Evolutionary conservation across 352 stramenopile genomes (phyloP).

Genomic region (Phytophthora capsici): DNA sequence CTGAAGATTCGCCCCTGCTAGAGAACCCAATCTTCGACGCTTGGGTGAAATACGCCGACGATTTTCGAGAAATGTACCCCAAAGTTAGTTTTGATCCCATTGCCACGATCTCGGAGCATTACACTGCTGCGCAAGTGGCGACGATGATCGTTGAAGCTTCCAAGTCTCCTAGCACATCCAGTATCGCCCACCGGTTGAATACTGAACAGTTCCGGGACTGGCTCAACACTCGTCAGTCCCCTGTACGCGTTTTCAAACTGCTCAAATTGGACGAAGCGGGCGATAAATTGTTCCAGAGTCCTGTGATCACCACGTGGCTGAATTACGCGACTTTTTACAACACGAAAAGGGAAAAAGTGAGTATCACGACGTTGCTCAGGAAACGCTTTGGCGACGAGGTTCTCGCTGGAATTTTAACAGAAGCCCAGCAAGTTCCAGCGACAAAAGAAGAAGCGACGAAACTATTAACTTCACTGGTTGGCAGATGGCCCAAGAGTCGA

Average conservation of each 20-base stretch:
- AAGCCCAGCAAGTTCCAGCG: neutral
- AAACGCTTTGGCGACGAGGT: neutral
- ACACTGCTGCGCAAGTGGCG: neutral
- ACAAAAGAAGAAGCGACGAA: neutral
- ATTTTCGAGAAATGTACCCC: constrained; percentile 15
- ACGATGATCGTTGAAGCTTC: constrained; percentile 12
- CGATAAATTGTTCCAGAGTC: neutral
- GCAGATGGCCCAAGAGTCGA: neutral
- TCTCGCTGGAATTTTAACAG: neutral
- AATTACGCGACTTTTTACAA: constrained; percentile 5
- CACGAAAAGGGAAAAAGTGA: neutral
- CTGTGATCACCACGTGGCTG: neutral
- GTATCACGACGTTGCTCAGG: neutral
- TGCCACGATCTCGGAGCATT: neutral
- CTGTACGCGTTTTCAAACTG: neutral
- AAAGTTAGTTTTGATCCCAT: neutral
- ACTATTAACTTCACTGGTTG: neutral
- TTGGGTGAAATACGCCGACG: constrained; percentile 9
- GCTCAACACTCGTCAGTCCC: neutral
- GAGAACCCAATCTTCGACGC: constrained; percentile 8
- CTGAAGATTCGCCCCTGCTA: neutral
- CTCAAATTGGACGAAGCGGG: neutral
- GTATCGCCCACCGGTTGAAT: constrained; percentile 1
- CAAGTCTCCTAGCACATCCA: neutral
- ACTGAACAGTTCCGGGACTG: constrained; percentile 2